phyloP scores from a whole-genome alignment of 495 filamentous ascomycete genomes.

The Penicillium soppii region DNA sequence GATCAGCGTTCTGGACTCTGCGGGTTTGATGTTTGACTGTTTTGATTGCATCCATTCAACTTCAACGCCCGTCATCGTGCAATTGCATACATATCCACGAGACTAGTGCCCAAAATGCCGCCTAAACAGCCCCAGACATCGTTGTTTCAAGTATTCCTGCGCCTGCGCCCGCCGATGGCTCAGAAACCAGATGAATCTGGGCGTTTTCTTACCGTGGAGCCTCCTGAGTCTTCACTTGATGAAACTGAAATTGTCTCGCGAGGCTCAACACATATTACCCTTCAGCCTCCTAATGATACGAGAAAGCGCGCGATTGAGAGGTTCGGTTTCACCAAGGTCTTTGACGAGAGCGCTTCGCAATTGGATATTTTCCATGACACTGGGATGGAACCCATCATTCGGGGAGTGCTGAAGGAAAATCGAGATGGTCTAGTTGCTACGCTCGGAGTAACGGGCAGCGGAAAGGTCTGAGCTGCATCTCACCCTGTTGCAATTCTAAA shows the following conservation, averaged over 20 bases:
- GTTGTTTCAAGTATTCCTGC: constrained; percentile 90
- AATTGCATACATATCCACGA: neutral
- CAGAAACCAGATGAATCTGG: constrained; percentile 47
- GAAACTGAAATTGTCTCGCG: constrained; percentile 34
- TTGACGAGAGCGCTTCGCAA: constrained; percentile 81
- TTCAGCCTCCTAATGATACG: constrained; percentile 77
- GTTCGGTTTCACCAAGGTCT: constrained; percentile 92
- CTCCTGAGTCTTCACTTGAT: constrained; percentile 34
- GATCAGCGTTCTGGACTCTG: constrained; percentile 17
- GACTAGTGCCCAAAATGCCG: constrained; percentile 18
- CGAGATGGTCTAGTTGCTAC: constrained; percentile 90
- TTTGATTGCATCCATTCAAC: constrained; percentile 12
- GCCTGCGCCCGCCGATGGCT: constrained; percentile 71
- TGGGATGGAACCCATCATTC: constrained; percentile 69
- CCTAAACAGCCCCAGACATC: constrained; percentile 51
- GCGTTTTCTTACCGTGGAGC: constrained; percentile 78
- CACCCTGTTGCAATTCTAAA: neutral
- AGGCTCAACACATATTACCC: constrained; percentile 76
- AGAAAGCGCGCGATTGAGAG: constrained; percentile 85
- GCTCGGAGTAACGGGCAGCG: constrained; percentile 90
- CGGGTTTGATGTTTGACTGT: constrained; percentile 5
- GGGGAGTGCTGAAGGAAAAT: constrained; percentile 75
- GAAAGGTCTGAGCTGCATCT: constrained; percentile 66
- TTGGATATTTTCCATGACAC: constrained; percentile 85
- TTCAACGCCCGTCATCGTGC: neutral